Base-by-base conservation (phyloP, 176 grass and related monocot species). In the Eragrostis nindensis region DNA sequence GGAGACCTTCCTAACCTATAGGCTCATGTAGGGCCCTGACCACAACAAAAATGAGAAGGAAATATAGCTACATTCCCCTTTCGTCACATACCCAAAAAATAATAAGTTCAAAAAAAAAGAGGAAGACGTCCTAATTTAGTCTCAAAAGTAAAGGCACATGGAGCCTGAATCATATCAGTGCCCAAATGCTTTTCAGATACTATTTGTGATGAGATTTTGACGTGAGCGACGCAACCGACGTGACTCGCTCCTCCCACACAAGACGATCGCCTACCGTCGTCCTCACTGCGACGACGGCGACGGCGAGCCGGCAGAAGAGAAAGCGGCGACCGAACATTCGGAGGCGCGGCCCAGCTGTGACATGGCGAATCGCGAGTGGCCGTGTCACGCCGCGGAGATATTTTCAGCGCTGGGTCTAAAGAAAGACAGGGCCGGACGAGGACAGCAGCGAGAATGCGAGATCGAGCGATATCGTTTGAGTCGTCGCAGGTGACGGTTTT, bases 291-390 rank as follows among this genome's bases (percentile, higher is more conserved):
- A 26, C 57, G 14, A 60, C 74, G 7, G 22, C 59, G 75, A 38
- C 75, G 60, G 42, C 57, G 24, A 32, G 59, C 59, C 42, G 75
- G 25, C 75, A 78, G 9, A 64, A 65, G 43, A 25, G 42, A 65
- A 16, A 65, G 75, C 75, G 61, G 61, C 43, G 61, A 42, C 44
- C 30, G 48, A 80, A 43, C 47, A 54, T 80, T 80, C 46, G 21
- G 14, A 46, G 43, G 11, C 21, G 11, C 0, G 24, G 15, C 2
- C 0, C 40, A 1, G 1, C 0, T 14, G 56, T 19, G 56, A 59
- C 56, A 40, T 76, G 74, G 74, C 55, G 8, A 7, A 0, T 0
- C 0, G n/a, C 38, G 3, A 75, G 9, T 41, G 42, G 60, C 6
- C 25, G 10, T 46, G 25, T 1, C 60, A 7, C 26, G 56, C 60